Conservation (phyloP, 2,329 filamentous ascomycete species). For the Aspergillus transmontanensis region DNA sequence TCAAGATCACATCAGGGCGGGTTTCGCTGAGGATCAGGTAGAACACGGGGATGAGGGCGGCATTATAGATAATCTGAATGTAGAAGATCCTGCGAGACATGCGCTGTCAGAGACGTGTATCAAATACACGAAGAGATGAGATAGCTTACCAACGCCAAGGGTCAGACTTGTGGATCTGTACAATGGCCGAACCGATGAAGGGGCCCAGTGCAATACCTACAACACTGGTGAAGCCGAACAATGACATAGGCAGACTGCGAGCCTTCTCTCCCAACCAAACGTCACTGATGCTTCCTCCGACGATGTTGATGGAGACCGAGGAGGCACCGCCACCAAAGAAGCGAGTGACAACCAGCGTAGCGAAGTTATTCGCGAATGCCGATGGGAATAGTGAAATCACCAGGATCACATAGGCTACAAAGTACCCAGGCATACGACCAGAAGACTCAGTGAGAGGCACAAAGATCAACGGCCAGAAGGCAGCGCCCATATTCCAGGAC, state of each 20-base stretch:
- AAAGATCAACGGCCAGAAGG: conserved; percentile 41
- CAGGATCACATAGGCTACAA: conserved; percentile 45
- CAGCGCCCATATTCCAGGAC: conserved; percentile 43
- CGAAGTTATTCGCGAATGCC: conserved; percentile 48
- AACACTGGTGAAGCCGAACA: conserved; percentile 48
- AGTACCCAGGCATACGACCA: conserved; percentile 48
- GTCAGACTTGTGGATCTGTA: conserved; percentile 34
- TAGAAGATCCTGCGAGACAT: conserved; percentile 44
- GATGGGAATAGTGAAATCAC: conserved; percentile 47
- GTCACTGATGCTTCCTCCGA: conserved; percentile 39
- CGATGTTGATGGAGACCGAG: conserved; percentile 46
- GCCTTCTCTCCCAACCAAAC: conserved; percentile 41
- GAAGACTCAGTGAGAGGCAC: conserved; percentile 44
- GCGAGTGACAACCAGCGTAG: conserved; percentile 47
- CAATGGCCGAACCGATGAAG: conserved; percentile 45
- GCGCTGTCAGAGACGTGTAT: neutral
- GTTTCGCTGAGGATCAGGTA: conserved; percentile 38
- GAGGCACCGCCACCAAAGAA: conserved; percentile 49
- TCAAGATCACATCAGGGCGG: neutral
- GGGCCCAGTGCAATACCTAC: conserved; percentile 49
- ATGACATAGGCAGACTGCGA: conserved; percentile 46
- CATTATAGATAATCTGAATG: conserved; percentile 49
- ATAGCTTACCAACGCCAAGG: conserved; percentile 46
- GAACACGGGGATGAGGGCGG: conserved; percentile 44
- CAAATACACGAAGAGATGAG: neutral